Evolutionary conservation across 2,329 filamentous ascomycete species (phyloP).

Genomic region (Penicillium brasilianum): DNA sequence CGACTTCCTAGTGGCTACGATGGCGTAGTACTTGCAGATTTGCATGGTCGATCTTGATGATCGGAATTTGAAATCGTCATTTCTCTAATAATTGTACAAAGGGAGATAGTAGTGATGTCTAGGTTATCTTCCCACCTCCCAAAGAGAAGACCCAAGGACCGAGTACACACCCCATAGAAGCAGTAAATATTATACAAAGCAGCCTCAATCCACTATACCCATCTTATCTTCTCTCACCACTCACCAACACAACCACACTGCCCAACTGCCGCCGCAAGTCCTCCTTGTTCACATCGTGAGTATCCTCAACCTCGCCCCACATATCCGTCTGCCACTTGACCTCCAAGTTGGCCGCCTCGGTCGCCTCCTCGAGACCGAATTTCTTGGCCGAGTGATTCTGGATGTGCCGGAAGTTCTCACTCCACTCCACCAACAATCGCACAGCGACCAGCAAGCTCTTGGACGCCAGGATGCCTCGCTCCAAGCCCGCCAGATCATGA

Average conservation of each 20-base stretch:
- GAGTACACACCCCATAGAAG: neutral
- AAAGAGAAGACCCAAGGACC: constrained; percentile 1
- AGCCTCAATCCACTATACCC: neutral
- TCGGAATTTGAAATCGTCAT: neutral
- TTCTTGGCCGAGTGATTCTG: constrained; percentile 43
- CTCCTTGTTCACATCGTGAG: constrained; percentile 93
- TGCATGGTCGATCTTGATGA: neutral
- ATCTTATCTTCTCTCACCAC: constrained; percentile 54
- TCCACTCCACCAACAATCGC: constrained; percentile 85
- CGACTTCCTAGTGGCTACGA: neutral
- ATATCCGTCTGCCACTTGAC: constrained; percentile 86
- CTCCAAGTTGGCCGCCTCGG: constrained; percentile 77
- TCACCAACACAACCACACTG: constrained; percentile 81
- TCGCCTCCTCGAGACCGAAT: constrained; percentile 85
- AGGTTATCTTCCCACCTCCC: no score
- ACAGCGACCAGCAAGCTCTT: constrained; percentile 84
- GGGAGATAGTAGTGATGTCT: neutral
- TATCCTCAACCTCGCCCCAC: constrained; percentile 98
- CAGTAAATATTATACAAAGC: constrained; percentile 1
- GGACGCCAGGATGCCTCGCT: constrained; percentile 79
- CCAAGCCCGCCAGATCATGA: constrained; percentile 85
- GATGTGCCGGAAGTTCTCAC: constrained; percentile 68
- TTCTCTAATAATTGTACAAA: constrained; percentile 5
- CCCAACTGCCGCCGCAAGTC: constrained; percentile 87
- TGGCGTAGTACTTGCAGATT: neutral